Evolutionary conservation across 129 eudicot species (phyloP).

Genomic region (Smallanthus sonchifolius): DNA sequence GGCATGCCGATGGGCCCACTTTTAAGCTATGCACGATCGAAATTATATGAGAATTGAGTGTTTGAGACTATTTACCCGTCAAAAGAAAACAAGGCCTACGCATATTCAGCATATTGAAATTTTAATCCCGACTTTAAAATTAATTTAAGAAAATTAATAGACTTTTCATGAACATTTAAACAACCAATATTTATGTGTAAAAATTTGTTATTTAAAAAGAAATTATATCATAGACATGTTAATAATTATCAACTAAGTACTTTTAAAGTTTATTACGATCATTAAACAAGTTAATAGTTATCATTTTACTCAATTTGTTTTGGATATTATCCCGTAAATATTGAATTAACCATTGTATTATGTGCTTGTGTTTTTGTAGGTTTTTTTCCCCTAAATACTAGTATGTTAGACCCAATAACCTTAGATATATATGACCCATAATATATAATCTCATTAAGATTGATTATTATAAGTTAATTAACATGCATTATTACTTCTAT

Average conservation of each 20-base stretch:
- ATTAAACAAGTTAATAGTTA: background rate
- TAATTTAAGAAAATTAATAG: too few relatives aligned
- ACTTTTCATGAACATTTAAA: too few relatives aligned
- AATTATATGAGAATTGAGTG: background rate
- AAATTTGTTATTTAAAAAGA: too few relatives aligned
- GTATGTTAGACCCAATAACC: too few relatives aligned
- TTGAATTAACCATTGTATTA: background rate
- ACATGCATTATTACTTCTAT: too few relatives aligned
- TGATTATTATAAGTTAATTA: too few relatives aligned
- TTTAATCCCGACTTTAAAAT: background rate
- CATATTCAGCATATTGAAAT: background rate
- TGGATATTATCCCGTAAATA: background rate
- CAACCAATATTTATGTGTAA: too few relatives aligned
- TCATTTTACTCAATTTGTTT: background rate
- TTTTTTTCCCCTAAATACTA: too few relatives aligned
- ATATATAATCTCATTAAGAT: too few relatives aligned
- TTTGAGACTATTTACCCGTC: constrained; percentile 1
- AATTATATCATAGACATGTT: background rate
- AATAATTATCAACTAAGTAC: background rate
- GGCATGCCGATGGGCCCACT: background rate
- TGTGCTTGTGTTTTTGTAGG: too few relatives aligned
- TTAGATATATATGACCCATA: too few relatives aligned
- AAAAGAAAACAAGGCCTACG: background rate
- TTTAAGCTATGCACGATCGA: background rate
- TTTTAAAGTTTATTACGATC: background rate